These are phyloP conservation scores for Postia placenta DNA, from an alignment of 768 basidiomycete species.

Conservation along the genomic window DNA sequence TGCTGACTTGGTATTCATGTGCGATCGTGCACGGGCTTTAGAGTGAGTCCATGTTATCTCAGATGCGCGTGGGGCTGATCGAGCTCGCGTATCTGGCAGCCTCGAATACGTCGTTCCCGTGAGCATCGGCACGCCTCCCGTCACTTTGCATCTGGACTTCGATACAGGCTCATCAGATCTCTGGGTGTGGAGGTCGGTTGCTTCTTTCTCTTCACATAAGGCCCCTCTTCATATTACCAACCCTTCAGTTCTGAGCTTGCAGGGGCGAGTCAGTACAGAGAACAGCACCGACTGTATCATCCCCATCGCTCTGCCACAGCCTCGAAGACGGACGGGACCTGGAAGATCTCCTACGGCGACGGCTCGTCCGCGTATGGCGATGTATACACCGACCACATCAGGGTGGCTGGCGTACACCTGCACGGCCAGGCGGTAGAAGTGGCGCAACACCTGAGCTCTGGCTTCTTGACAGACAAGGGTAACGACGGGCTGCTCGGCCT, in stretches of 20 bases:
- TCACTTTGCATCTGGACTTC: conserved; percentile 29
- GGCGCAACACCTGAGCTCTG: conserved; percentile 27
- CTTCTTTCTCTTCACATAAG: background rate
- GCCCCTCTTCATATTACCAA: background rate
- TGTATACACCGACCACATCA: conserved; percentile 33
- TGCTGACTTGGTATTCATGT: background rate
- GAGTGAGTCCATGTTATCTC: conserved; percentile 10
- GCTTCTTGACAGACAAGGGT: conserved; percentile 28
- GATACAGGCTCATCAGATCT: conserved; percentile 30
- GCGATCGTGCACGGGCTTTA: conserved; percentile 3
- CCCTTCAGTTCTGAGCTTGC: conserved; percentile 19
- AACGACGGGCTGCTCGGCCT: conserved; percentile 34
- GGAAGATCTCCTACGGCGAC: conserved; percentile 36
- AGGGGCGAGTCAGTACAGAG: conserved; percentile 16
- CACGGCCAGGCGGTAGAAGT: conserved; percentile 32
- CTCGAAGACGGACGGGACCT: conserved; percentile 19
- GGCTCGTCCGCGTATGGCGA: conserved; percentile 31
- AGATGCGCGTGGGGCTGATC: background rate
- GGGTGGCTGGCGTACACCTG: conserved; percentile 28
- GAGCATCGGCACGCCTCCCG: conserved; percentile 32
- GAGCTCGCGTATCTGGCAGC: conserved; percentile 14
- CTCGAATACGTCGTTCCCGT: conserved; percentile 35
- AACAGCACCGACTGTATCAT: conserved; percentile 22
- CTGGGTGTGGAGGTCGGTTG: conserved; percentile 22
- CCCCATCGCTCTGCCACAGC: conserved; percentile 26